Evolutionary conservation across 345 rosid genomes (phyloP), one percentile per base, ranked within the genome.

Genomic region (Citrus sinensis): DNA sequence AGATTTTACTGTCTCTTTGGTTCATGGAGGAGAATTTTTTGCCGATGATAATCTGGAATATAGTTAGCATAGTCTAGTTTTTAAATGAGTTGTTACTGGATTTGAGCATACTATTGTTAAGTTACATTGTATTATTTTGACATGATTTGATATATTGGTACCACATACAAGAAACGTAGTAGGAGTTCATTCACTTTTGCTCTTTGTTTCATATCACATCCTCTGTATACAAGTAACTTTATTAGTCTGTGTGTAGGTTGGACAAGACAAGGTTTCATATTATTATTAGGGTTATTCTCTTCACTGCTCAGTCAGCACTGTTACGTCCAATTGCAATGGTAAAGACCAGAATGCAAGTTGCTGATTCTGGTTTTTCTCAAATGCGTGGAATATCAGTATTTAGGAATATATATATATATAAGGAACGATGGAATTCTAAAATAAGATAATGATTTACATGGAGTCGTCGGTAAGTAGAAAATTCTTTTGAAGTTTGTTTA

Each of bases 331-430:
- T 88, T 0, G 79, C 83, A 22, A 90, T 90, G 14, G 93, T 90
- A 39, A 92, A 89, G 84, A 92, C 92, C 0, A 82, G 89, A 77
- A 86, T 88, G 89, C 92, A 90, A 82, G 93, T 87, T 7, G 90
- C 87, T 73, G 82, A 75, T 80, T 85, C 89, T 32, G 86, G 85
- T 14, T 20, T 83, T 37, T 82, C 91, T 62, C 88, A 85, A 39
- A 42, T 80, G 80, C 56, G 71, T 68, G 92, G 90, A 42, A 73
- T 63, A 11, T 19, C 83, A 6, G 80, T 91, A 7, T 82, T 86
- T 76, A 81, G 64, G 70, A 84, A 82, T 62, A 19, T 63, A 32
- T 88, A 19, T 66, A 32, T 32, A 34, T 34, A 4, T 85, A 67
- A 86, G 83, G 67, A 80, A 79, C 1, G 89, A 91, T 73, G 90